Conservation (phyloP, 176 grass and related monocot genomes). For the Zea mays region DNA sequence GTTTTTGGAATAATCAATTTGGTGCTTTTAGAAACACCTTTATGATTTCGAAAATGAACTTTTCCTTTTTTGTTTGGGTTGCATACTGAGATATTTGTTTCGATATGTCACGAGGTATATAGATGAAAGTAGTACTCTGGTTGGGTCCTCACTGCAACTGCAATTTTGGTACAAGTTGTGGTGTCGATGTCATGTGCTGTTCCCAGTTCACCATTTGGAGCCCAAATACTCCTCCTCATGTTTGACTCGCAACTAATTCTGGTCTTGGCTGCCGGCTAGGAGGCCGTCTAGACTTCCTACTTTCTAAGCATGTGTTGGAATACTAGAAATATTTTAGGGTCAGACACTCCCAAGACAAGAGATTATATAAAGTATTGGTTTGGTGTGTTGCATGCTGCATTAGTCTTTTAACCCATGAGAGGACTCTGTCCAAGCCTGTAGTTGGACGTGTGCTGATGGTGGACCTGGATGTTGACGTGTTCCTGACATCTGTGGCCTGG, state of each 20-base stretch:
- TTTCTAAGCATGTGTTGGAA: conserved; percentile 31
- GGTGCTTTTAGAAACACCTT: conserved; percentile 26
- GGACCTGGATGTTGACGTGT: conserved; percentile 23
- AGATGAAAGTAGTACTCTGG: conserved; percentile 14
- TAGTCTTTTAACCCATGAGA: conserved; percentile 19
- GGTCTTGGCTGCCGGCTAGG: conserved; percentile 16
- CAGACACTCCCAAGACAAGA: conserved; percentile 2
- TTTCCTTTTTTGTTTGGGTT: conserved; percentile 21
- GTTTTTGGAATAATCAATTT: conserved; percentile 3
- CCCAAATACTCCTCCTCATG: conserved; percentile 6
- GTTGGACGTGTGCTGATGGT: conserved; percentile 18
- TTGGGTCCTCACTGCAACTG: conserved; percentile 13
- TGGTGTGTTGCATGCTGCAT: conserved; percentile 6
- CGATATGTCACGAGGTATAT: conserved; percentile 15
- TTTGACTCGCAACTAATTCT: conserved; percentile 9
- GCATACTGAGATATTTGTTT: conserved; percentile 16
- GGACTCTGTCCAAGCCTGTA: background rate
- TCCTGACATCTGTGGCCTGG: conserved; percentile 20
- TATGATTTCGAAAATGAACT: conserved; percentile 20
- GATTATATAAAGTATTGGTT: background rate
- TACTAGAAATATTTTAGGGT: background rate
- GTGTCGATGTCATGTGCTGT: conserved; percentile 22
- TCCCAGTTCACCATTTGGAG: conserved; percentile 20
- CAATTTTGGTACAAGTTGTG: conserved; percentile 10
- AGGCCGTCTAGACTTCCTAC: conserved; percentile 2